Evolutionary conservation across 129 eudicot genomes (phyloP), one percentile per base, ranked within the genome.

Genomic region (Cynara cardunculus): DNA sequence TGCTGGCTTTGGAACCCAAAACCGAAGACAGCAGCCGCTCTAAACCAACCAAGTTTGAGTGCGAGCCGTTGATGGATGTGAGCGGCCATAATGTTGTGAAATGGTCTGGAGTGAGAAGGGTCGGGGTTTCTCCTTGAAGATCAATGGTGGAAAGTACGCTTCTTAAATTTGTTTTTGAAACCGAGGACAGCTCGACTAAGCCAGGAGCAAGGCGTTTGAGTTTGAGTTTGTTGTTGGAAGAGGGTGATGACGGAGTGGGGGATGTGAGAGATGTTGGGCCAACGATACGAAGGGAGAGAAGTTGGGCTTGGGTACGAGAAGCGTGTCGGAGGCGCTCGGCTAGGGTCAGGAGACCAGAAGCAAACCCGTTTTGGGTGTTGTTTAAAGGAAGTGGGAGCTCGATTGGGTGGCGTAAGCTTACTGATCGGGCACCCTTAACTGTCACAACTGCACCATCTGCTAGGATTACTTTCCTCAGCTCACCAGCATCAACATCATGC

Each of bases 401-500:
- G 70, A 95, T 70, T 10, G 97, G 99, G 81, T 95, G 97, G 18
- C 99, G 94, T 70, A 95, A 73, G 91, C 97, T 95, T 37, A 95
- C 97, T n/a, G 99, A 90, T 78, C 94, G 82, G 12, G 99, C 99
- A 75, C 99, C 99, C 75, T 86, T 95, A 24, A 95, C 97, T 3
- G 97, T 95, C 76, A 95, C 97, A 64, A 88, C 97, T 11, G 99
- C 99, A 25, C 99, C 99, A 31, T 95, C 99, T 6, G 99, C 97
- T 74, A 95, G 71, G 75, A 95, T 89, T 39, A 95, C 97, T 82
- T 95, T 95, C 86, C 82, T 90, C 84, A 95, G 85, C 72, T 87
- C 97, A 82, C 99, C 99, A 32, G 99, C 99, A 88, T 95, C 99
- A 78, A 95, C 99, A 79, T 95, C 99, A 88, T 95, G 99, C 99